A percentile compares a stretch with the other conserved stretches of the same genome.
Conservation (phyloP, 495 filamentous ascomycete genomes). For the Aspergillus biplanus region DNA sequence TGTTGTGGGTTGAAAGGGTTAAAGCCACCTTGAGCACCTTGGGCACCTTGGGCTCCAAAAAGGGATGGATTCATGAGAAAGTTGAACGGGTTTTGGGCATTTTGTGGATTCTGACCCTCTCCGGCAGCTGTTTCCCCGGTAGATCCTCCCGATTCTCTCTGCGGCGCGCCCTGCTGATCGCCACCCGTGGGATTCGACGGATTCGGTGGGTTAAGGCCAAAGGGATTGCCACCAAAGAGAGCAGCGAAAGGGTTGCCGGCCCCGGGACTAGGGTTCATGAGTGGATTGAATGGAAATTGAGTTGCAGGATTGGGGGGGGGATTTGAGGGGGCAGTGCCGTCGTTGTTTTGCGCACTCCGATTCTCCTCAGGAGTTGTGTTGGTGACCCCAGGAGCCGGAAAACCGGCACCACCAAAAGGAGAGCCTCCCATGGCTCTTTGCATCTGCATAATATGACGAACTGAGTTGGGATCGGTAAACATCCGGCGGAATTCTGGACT, state of each 20-base stretch:
- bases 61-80: conserved; percentile 52
- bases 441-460: conserved; percentile 80
- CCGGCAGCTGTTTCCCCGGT: conserved; percentile 33
- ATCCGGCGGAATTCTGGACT: conserved; percentile 87
- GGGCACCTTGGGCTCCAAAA: conserved; percentile 34
- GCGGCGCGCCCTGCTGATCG: conserved; percentile 28
- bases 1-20: conserved; percentile 54
- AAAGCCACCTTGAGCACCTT: conserved; percentile 33
- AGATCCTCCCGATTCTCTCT: conserved; percentile 24
- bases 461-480: conserved; percentile 89
- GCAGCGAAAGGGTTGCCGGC: conserved; percentile 73
- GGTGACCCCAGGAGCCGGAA: conserved; percentile 88
- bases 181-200: conserved; percentile 25
- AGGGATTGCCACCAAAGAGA: conserved; percentile 58
- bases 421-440: conserved; percentile 68
- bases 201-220: conserved; percentile 34
- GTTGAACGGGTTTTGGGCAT: conserved; percentile 56
- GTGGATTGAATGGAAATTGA: conserved; percentile 41
- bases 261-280: conserved; percentile 46
- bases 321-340: conserved; percentile 15
- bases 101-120: conserved; percentile 35
- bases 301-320: conserved; percentile 13
- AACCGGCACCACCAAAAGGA: conserved; percentile 56
- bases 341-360: conserved; percentile 45
- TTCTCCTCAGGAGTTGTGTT: conserved; percentile 63